Base-by-base conservation (phyloP, 495 filamentous ascomycete species). In the Hypoxylon trugodes region DNA sequence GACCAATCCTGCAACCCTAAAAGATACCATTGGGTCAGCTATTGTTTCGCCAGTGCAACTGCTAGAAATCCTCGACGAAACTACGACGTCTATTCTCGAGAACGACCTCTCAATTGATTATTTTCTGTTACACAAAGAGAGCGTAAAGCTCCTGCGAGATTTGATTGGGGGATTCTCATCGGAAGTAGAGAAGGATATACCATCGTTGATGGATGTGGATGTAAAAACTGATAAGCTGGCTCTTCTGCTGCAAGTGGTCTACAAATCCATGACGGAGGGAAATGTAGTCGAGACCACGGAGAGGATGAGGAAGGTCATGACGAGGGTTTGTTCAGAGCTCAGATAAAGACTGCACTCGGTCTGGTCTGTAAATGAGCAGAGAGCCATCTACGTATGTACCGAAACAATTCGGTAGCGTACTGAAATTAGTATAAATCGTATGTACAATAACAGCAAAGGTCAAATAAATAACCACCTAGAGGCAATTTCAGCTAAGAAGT, bases 21-120 rank as follows among this genome's bases (percentile, higher is more conserved):
- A 36, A 45, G 15, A 19, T 37, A 6, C 24, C 52, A 6, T 21
- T 33, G 6, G 45, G 53, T 19, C 45, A 41, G 7, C 24, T 37
- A 10, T 36, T 32, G 18, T 71, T 8, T 65, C 61, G 24, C 66
- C 61, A 9, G 18, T 66, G 24, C 49, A 69, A 18, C 65, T 67
- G 38, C 32, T 72, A 10, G 49, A 67, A 40, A 38, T 66, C 15
- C 33, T 72, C 6, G 69, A 67, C 42, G 53, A 65, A 10, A 57
- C 59, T 1, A 54, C 66, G 30, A 58, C 55, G n/a, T 57, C 61
- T 1, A 58, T 68, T n/a, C 6, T 72, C 4, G 62, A 66, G 7
- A 68, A 60, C 10, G 30, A 69, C n/a, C 58, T 72, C 18, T 58
- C 53, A 4, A 58, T 72, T 12, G 52, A 72, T 43, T 69, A 61